Base-by-base conservation (phyloP, 805 yeast genomes). In the Yarrowia alimentaria region DNA sequence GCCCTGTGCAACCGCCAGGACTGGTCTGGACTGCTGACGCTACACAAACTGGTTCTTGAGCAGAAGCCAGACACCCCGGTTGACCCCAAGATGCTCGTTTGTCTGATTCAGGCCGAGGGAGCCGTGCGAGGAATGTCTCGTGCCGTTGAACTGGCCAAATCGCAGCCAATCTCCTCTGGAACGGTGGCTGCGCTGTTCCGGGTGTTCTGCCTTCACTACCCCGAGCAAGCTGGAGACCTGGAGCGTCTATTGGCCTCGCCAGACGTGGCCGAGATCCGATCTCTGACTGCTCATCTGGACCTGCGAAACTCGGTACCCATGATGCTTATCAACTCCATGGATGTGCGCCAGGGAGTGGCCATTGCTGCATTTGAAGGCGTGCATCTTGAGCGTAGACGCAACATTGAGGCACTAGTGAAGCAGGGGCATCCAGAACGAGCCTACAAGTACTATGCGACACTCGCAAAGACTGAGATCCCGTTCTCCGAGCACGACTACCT, bases 401-500 rank as follows among this genome's bases (percentile, higher is more conserved):
- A n/a, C 6, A 40, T 40, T 6, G 47, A 40, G 17, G 47, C 47
- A 5, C 10, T 40, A 25, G 33, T 40, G 2, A 11, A 10, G 6
- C 25, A 13, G 19, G 47, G 47, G 8, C 16, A 26, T 14, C 33
- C 47, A 5, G 47, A 40, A 11, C 8, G 47, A 28, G 47, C 47
- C 6, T 40, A 19, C 47, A 28, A 19, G 25, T 40, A 26, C 25
- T 40, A 40, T 25, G 13, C 33, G 13, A 2, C 19, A 3, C 24
- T 40, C 10, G 8, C 19, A 24, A 40, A 40, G 13, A 40, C 47
- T 9, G 47, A 40, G 24, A 40, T 40, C 28, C 47, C 47, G 11
- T 40, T 40, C 6, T 28, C 33, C 10, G 47, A 40, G n/a, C 47
- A 40, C 14, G 47, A 40, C 25, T 40, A 40, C 26, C 18, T 40